Conservation (phyloP, 1,284 basidiomycete genomes). For the Cutaneotrichosporon daszewskae region DNA sequence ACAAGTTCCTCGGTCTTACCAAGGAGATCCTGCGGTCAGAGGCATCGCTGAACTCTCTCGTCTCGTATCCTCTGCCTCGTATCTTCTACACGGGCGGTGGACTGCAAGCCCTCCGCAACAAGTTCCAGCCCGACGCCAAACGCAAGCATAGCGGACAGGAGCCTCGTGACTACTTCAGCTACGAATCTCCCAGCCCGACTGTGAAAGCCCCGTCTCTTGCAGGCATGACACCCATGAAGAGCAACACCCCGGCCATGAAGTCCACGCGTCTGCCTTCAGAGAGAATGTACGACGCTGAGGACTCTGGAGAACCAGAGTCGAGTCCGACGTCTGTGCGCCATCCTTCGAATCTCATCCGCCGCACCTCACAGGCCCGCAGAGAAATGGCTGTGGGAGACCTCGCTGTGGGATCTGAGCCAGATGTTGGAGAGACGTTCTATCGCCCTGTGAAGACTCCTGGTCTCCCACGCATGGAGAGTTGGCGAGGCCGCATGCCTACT, state of each 20-base stretch:
- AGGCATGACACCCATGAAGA: constrained; percentile 25
- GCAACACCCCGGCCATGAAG: constrained; percentile 23
- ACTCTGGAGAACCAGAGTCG: background rate
- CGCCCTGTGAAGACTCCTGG: constrained; percentile 41
- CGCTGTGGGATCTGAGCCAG: constrained; percentile 47
- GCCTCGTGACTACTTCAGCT: constrained; percentile 46
- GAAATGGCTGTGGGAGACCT: constrained; percentile 52
- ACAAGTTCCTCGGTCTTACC: constrained; percentile 92
- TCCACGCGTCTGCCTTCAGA: constrained; percentile 3
- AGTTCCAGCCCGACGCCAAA: constrained; percentile 52
- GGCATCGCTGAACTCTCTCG: constrained; percentile 92
- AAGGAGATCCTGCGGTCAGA: constrained; percentile 93
- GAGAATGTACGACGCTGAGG: too few relatives aligned
- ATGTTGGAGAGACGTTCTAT: constrained; percentile 35
- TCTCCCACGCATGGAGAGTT: constrained; percentile 40
- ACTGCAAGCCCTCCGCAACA: constrained; percentile 77
- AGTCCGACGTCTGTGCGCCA: constrained; percentile 7
- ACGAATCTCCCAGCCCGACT: constrained; percentile 35
- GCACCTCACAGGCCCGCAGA: constrained; percentile 36
- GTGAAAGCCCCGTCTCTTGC: constrained; percentile 37
- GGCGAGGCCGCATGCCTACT: constrained; percentile 9
- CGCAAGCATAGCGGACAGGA: background rate
- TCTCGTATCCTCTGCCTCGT: constrained; percentile 85
- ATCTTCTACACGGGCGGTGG: constrained; percentile 94
- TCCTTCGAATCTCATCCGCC: constrained; percentile 21